These are phyloP conservation scores for Lunularia cruciata DNA, from an alignment of 225 moss, liverwort and hornwort species.

Conservation along the genomic window DNA sequence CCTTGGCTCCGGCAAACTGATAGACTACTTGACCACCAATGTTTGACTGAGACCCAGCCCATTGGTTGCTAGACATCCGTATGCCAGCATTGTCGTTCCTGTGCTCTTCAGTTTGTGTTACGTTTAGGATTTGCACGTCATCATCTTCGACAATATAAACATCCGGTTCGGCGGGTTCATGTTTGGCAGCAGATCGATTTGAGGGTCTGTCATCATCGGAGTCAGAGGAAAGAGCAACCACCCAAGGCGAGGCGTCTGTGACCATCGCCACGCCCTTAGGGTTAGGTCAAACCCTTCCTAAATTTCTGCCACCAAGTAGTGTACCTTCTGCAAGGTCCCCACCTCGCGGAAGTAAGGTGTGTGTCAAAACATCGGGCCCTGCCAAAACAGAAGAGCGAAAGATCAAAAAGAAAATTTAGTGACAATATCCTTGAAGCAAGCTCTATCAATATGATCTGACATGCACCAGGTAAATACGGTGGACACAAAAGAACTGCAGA, in stretches of 20 bases:
- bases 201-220: conserved; percentile 40
- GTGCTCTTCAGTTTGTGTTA: neutral
- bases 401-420: too few relatives aligned
- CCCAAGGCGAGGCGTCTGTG: conserved; percentile 27
- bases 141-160: conserved; percentile 29
- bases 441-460: too few relatives aligned
- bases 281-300: conserved; percentile 1
- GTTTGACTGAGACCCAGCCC: neutral
- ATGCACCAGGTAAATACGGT: too few relatives aligned
- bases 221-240: conserved; percentile 38
- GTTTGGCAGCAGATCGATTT: neutral
- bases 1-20: neutral
- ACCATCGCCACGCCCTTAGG: conserved; percentile 25
- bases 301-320: too few relatives aligned
- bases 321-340: too few relatives aligned
- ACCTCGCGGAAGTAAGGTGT: too few relatives aligned
- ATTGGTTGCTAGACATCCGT: neutral
- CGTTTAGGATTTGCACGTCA: conserved; percentile 37
- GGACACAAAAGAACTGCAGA: too few relatives aligned
- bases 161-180: neutral
- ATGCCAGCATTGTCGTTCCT: neutral
- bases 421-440: too few relatives aligned
- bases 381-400: too few relatives aligned
- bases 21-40: neutral
- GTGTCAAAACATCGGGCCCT: too few relatives aligned